phyloP scores from a whole-genome alignment of 2,329 filamentous ascomycete species.

The Remersonia thermophila region DNA sequence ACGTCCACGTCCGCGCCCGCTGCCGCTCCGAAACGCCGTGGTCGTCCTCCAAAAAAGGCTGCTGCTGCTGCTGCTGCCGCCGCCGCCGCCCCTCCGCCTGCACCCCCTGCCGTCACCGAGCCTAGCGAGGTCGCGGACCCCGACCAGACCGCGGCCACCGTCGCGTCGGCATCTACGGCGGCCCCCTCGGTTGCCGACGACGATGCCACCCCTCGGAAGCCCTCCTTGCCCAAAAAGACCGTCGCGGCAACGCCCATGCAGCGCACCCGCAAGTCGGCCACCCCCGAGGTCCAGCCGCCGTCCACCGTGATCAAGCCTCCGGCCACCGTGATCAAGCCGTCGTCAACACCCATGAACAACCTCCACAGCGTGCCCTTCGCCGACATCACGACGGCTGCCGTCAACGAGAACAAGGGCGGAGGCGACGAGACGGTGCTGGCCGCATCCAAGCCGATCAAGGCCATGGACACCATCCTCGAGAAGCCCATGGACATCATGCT shows the following conservation, averaged over 20 bases:
- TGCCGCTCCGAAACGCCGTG: slow-evolving; percentile 20
- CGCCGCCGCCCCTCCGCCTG: slow-evolving; percentile 26
- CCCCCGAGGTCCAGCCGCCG: slow-evolving; percentile 28
- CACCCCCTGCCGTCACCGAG: slow-evolving; percentile 32
- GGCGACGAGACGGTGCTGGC: slow-evolving; percentile 36
- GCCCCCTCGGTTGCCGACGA: slow-evolving; percentile 18
- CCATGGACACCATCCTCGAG: slow-evolving; percentile 67
- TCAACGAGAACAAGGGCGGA: slow-evolving; percentile 50
- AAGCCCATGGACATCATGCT: slow-evolving; percentile 89
- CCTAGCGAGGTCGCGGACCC: slow-evolving; percentile 49
- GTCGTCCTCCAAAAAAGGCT: slow-evolving; percentile 30
- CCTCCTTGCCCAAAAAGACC: slow-evolving; percentile 56
- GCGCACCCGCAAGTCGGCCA: slow-evolving; percentile 27
- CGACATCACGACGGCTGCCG: slow-evolving; percentile 57
- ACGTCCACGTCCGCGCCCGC: slow-evolving; percentile 11
- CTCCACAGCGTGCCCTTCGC: slow-evolving; percentile 43
- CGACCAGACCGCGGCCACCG: slow-evolving; percentile 30
- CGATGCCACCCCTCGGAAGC: slow-evolving; percentile 25
- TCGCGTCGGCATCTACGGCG: slow-evolving; percentile 1
- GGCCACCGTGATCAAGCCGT: slow-evolving; percentile 42
- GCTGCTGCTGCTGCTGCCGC: slow-evolving; percentile 20
- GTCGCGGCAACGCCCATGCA: slow-evolving; percentile 22
- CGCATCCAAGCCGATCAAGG: slow-evolving; percentile 56
- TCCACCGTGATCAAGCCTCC: slow-evolving; percentile 41
- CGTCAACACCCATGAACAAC: slow-evolving; percentile 44